Conservation (phyloP, 176 grass and related monocot genomes). For the Triticum aestivum region IWGSC_CS_RefSeq_v2.1 NC_057799.1:75442232-75442731, state of each 20-base stretch:
- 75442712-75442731: slow-evolving; percentile 67
- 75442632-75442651: neutral
- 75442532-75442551: neutral
- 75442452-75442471: slow-evolving; percentile 50
- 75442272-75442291: neutral
- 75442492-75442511: slow-evolving; percentile 51
- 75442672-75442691: slow-evolving; percentile 60
- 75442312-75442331: slow-evolving; percentile 76
- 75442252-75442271: neutral
- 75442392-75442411: slow-evolving; percentile 87
- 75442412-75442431: slow-evolving; percentile 86
- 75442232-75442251: too few species aligned
- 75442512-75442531: slow-evolving; percentile 2
- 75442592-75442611: neutral
- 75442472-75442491: slow-evolving; percentile 53
- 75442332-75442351: slow-evolving; percentile 83
- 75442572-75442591: slow-evolving; percentile 4
- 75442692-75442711: slow-evolving; percentile 50
- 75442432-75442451: slow-evolving; percentile 73
- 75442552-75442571: neutral
- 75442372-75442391: slow-evolving; percentile 69
- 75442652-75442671: slow-evolving; percentile 16
- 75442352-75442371: slow-evolving; percentile 85
- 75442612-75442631: neutral
- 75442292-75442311: slow-evolving; percentile 18